These are phyloP conservation scores for Syncephalastrum sp. DNA, from an alignment of 371 early-diverging fungal species.

Conservation along the genomic window DNA sequence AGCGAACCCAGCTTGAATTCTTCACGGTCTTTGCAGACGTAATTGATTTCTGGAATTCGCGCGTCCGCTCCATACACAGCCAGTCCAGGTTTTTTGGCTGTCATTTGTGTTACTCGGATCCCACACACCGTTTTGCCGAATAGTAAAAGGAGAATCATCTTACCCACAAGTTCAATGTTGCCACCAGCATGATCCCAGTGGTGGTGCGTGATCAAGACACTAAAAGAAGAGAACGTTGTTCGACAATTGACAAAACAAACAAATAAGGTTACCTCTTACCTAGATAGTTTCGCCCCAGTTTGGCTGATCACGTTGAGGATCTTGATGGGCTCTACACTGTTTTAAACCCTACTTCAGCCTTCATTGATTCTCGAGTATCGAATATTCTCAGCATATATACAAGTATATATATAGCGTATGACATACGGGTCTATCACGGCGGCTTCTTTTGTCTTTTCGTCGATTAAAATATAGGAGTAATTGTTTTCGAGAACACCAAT, in stretches of 20 bases:
- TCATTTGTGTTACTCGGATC: slow-evolving; percentile 22
- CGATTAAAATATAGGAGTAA: slow-evolving; percentile 78
- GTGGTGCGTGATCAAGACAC: slow-evolving; percentile 77
- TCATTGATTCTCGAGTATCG: too few species aligned
- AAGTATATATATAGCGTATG: too few species aligned
- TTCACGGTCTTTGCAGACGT: slow-evolving; percentile 72
- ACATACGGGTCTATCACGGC: slow-evolving; percentile 58
- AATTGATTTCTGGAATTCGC: slow-evolving; percentile 83
- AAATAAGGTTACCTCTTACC: slow-evolving; percentile 18
- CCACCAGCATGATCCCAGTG: slow-evolving; percentile 85
- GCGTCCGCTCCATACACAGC: slow-evolving; percentile 86
- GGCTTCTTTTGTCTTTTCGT: slow-evolving; percentile 63
- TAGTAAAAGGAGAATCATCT: slow-evolving; percentile 2
- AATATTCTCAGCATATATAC: too few species aligned
- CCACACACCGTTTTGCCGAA: slow-evolving; percentile 18
- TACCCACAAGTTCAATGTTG: slow-evolving; percentile 60
- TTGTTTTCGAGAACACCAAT: slow-evolving; percentile 27
- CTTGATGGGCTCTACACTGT: slow-evolving; percentile 52
- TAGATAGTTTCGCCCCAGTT: slow-evolving; percentile 51
- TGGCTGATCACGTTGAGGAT: slow-evolving; percentile 38
- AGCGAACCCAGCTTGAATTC: slow-evolving; percentile 76
- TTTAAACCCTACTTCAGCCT: too few species aligned
- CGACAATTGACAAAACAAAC: slow-evolving; percentile 18
- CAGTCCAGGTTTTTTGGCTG: slow-evolving; percentile 64
- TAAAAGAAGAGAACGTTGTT: slow-evolving; percentile 10